Evolutionary conservation across 345 rosid genomes (phyloP), one percentile per base, ranked within the genome.

Genomic region (Cardiospermum halicacabum): DNA sequence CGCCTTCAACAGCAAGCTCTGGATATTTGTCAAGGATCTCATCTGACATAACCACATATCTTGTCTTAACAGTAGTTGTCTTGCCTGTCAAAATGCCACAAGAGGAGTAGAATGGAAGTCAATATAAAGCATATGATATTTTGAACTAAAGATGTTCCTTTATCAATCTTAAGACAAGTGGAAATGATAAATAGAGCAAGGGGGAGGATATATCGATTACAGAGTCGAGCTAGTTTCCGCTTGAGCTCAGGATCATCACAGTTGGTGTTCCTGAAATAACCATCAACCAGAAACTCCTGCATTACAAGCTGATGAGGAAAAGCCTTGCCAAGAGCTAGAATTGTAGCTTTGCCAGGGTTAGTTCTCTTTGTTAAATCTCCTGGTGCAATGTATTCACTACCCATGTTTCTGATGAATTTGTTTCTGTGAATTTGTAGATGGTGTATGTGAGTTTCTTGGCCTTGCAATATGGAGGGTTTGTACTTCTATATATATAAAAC

Each of bases 251-350:
- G 96, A 54, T 94, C 97, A 31, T 94, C 83, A 34, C 99, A 91
- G 32, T 85, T 94, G 81, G 96, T 94, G 82, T 78, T 82, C 78
- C 65, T 84, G 80, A 94, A 91, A 70, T 87, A 91, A 15, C 96
- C 97, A 72, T 94, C 96, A 56, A 94, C 97, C 48, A 94, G 84
- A 58, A 79, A 87, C 57, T 89, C 97, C 68, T 94, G 99, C 93
- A 91, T 87, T 43, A 91, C 93, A 31, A 94, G 96, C 83, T 94
- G 99, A 74, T 82, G 82, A 64, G 99, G 99, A 72, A 94, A 94
- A 32, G 97, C 99, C 80, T 91, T 89, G 55, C 96, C 96, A 1
- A 87, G 75, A 32, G 96, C 87, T 75, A 92, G 80, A 68, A 92
- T 87, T 22, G 96, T 80, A 2, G 98, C 98, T 78, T 87, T 91